Percentiles rank a stretch among this genome's conserved stretches.
These are phyloP conservation scores for Colletotrichum tropicale DNA, from an alignment of 2,329 filamentous ascomycete species.

Conservation along the genomic window DNA sequence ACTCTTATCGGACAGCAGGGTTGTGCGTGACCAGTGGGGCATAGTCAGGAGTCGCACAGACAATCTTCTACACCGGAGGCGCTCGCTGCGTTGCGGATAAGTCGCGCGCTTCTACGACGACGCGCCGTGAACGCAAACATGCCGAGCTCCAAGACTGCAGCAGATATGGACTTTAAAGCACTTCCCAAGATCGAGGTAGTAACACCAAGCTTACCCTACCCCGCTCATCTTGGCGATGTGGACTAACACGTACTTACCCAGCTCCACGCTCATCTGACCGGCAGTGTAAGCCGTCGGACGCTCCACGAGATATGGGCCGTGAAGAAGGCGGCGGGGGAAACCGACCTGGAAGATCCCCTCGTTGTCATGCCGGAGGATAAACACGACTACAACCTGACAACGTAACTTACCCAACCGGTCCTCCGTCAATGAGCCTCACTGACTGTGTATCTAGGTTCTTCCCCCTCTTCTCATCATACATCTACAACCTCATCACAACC, in stretches of 20 bases:
- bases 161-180: slow-evolving; percentile 47
- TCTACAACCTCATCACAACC: slow-evolving; percentile 76
- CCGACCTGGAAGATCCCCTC: slow-evolving; percentile 70
- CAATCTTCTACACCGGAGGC: not conserved
- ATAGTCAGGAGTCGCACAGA: not conserved
- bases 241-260: slow-evolving; percentile 33
- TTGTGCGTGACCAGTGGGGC: not conserved
- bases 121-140: not conserved
- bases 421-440: not conserved
- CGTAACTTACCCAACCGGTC: slow-evolving; percentile 45
- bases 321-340: slow-evolving; percentile 58
- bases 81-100: not conserved
- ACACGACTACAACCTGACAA: slow-evolving; percentile 72
- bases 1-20: not conserved
- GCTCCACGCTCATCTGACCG: slow-evolving; percentile 82
- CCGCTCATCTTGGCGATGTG: not conserved
- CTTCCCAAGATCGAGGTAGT: slow-evolving; percentile 62
- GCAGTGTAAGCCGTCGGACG: slow-evolving; percentile 74
- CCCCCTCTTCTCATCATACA: slow-evolving; percentile 78
- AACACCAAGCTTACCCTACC: not conserved
- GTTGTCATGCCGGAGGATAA: slow-evolving; percentile 72
- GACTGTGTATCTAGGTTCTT: slow-evolving; percentile 64
- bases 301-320: slow-evolving; percentile 76
- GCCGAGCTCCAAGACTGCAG: not conserved
- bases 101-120: not conserved